These are phyloP conservation scores for Mortierella sp. DNA, from an alignment of 371 early-diverging fungal species.

Conservation along the genomic window DNA sequence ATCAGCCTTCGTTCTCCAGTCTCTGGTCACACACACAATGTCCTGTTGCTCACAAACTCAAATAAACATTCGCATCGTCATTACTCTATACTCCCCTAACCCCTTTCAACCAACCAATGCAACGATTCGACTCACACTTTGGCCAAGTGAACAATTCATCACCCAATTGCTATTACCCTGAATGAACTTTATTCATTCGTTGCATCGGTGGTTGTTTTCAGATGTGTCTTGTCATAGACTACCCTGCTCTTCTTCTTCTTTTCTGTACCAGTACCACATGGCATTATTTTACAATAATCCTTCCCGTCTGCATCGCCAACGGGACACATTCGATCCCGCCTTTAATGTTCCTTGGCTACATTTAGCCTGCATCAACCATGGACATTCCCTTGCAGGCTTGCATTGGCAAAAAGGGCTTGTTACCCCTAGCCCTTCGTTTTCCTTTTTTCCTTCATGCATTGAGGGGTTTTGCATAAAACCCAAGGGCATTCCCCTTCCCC, in stretches of 20 bases:
- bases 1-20: not conserved
- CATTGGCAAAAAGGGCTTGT: too few relatives aligned
- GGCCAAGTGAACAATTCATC: too few relatives aligned
- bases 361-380: too few relatives aligned
- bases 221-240: not conserved
- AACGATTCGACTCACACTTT: conserved; percentile 7
- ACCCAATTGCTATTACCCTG: not conserved
- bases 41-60: not conserved
- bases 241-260: not conserved
- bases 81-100: not conserved
- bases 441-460: too few relatives aligned
- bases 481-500: not conserved
- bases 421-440: too few relatives aligned
- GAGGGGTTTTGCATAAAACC: too few relatives aligned
- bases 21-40: conserved; percentile 4
- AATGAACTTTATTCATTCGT: not conserved
- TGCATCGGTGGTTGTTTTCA: not conserved
- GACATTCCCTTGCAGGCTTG: too few relatives aligned
- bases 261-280: not conserved
- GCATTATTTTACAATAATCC: too few relatives aligned
- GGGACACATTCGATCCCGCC: too few relatives aligned
- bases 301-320: too few relatives aligned
- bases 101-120: not conserved
- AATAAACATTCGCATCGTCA: not conserved
- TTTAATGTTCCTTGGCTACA: too few relatives aligned